These are phyloP conservation scores for Pyracantha coccinea DNA, from an alignment of 331 rosid species.

Conservation along the genomic window DNA sequence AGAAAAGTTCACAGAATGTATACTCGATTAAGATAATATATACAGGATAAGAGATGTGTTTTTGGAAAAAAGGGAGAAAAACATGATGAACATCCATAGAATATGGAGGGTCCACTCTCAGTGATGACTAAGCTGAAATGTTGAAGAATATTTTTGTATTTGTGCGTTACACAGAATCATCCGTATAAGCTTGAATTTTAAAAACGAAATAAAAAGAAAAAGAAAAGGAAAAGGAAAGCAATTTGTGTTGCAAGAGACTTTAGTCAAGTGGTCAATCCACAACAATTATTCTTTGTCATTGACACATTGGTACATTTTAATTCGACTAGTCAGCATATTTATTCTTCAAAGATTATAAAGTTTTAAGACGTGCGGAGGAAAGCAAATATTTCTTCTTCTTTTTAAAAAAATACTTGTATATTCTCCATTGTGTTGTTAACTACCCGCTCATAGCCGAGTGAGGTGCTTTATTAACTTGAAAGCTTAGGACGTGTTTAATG, in stretches of 20 bases:
- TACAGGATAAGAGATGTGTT: background rate
- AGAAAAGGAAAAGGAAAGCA: background rate
- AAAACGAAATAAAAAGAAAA: background rate
- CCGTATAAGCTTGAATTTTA: background rate
- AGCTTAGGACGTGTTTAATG: too few species aligned
- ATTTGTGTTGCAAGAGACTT: background rate
- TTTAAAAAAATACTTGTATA: background rate
- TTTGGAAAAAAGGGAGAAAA: background rate
- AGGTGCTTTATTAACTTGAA: background rate
- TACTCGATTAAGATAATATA: background rate
- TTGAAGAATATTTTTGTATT: slow-evolving; percentile 5
- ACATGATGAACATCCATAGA: slow-evolving; percentile 8
- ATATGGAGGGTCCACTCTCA: slow-evolving; percentile 21
- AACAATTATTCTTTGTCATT: slow-evolving; percentile 26
- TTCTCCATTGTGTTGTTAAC: background rate
- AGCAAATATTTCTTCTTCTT: slow-evolving; percentile 9
- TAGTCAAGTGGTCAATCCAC: slow-evolving; percentile 40
- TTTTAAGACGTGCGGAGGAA: slow-evolving; percentile 43
- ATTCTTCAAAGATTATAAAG: background rate
- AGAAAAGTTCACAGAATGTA: background rate
- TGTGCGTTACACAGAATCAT: slow-evolving; percentile 24
- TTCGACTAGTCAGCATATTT: slow-evolving; percentile 2
- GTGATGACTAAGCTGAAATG: background rate
- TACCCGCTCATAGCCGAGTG: background rate
- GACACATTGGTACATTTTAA: background rate